Base-by-base conservation (phyloP, 345 rosid species). In the Excoecaria agallocha region DNA sequence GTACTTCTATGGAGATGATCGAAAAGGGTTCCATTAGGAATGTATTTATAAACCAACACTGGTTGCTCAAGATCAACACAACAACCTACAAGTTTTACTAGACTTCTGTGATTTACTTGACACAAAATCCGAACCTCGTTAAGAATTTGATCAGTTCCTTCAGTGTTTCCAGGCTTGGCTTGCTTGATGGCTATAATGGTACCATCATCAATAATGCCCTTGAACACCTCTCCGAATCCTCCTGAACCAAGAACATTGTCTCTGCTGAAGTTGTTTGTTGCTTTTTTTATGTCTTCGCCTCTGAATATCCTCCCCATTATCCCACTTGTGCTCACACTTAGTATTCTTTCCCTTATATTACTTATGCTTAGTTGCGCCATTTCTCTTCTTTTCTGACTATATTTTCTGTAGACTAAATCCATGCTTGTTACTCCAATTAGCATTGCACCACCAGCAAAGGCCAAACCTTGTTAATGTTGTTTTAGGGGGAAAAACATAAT, bases 81-180 rank as follows among this genome's bases (percentile, higher is more conserved):
- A 11, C 85, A 79, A 16, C 85, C 85, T 6, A 76, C 72, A 11
- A 79, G 70, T 50, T 20, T 85, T 37, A 87, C 93, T 0, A 86
- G 82, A 77, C 82, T 78, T 37, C 83, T 82, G 41, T 87, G 93
- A 55, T 86, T 86, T 11, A 89, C 90, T 80, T 87, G 89, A 66
- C 89, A 87, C 5, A 89, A 87, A 63, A 87, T 85, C 57, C 84
- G 81, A 51, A 89, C 91, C 72, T 89, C 90, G 69, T 87, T 87
- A 19, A 89, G 87, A 62, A 87, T 82, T 72, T 89, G 91, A 62
- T 87, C 86, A 0, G 77, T 68, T n/a, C 89, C 86, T 65, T 83
- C 86, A 6, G 87, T 77, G 70, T 77, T 84, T 63, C 86, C 85
- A 13, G 78, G 72, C 75, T 89, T 89, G 64, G 89, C 88, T 24